A percentile compares a stretch with the other conserved stretches of the same genome.
These are phyloP conservation scores for Pugionium dolabratum DNA, from an alignment of 345 rosid genomes.

Conservation along the genomic window DNA sequence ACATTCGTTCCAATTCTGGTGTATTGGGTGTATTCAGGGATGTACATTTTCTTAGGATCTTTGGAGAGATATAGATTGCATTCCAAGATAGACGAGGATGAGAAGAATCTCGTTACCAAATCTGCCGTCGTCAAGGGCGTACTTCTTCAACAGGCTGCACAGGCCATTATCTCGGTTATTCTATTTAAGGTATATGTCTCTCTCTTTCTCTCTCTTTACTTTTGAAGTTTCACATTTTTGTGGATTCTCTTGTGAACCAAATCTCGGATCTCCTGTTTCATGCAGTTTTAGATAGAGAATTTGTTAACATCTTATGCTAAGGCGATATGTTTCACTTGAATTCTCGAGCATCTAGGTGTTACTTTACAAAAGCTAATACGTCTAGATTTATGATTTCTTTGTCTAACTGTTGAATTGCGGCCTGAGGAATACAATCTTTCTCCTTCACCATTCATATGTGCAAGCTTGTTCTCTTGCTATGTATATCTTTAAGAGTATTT, in stretches of 20 bases:
- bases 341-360: background rate
- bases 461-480: background rate
- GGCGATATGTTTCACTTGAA: background rate
- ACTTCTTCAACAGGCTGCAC: constrained; percentile 72
- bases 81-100: constrained; percentile 71
- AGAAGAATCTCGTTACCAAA: constrained; percentile 82
- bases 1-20: constrained; percentile 74
- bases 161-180: constrained; percentile 69
- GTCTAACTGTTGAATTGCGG: too few species aligned
- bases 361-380: background rate
- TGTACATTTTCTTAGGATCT: constrained; percentile 56
- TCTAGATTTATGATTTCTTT: too few species aligned
- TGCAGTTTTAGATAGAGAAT: too few species aligned
- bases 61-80: constrained; percentile 75
- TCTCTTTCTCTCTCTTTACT: too few species aligned
- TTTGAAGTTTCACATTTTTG: too few species aligned
- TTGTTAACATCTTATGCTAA: too few species aligned
- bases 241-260: too few species aligned
- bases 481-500: background rate
- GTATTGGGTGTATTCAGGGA: constrained; percentile 85
- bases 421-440: too few species aligned
- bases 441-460: constrained; percentile 12
- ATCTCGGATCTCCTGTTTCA: background rate
- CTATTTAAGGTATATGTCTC: constrained; percentile 56
- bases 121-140: constrained; percentile 76